Percentiles rank a stretch among this genome's conserved stretches.
These are phyloP conservation scores for Suillus brevipes DNA, from an alignment of 768 basidiomycete genomes.

Conservation along the genomic window DNA sequence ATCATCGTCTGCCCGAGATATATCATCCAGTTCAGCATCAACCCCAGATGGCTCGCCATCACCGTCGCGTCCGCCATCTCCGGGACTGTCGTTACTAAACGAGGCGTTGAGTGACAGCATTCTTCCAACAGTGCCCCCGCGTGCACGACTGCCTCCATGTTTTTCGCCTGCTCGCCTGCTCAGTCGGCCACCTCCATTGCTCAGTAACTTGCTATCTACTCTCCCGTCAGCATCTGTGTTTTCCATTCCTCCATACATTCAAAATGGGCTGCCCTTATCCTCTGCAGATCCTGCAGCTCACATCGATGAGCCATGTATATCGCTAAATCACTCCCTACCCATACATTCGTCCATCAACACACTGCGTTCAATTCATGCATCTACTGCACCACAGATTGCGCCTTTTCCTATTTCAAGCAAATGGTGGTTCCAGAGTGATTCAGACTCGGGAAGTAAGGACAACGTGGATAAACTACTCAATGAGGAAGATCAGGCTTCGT, in stretches of 20 bases:
- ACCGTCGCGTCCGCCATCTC: constrained; percentile 35
- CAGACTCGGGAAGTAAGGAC: constrained; percentile 35
- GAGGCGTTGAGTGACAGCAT: constrained; percentile 47
- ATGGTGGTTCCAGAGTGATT: constrained; percentile 57
- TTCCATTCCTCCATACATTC: constrained; percentile 25
- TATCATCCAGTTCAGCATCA: background rate
- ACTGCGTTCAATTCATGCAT: constrained; percentile 46
- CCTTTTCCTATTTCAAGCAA: constrained; percentile 26
- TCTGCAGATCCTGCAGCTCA: constrained; percentile 18
- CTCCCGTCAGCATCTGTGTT: constrained; percentile 65
- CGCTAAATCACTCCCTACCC: constrained; percentile 38
- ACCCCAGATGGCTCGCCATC: constrained; percentile 9
- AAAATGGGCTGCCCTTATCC: constrained; percentile 6
- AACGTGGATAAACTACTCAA: constrained; percentile 45
- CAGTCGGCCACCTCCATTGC: constrained; percentile 48
- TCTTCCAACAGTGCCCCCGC: constrained; percentile 42
- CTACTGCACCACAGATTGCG: constrained; percentile 28
- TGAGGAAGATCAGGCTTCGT: constrained; percentile 52
- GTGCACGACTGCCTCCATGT: constrained; percentile 41
- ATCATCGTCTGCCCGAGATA: constrained; percentile 2
- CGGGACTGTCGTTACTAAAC: constrained; percentile 40
- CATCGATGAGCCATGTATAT: constrained; percentile 25
- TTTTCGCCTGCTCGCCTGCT: constrained; percentile 35
- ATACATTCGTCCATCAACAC: constrained; percentile 55
- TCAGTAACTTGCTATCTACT: constrained; percentile 57